Conservation (phyloP, 2,329 filamentous ascomycete genomes). For the Juglanconis sp. region DNA sequence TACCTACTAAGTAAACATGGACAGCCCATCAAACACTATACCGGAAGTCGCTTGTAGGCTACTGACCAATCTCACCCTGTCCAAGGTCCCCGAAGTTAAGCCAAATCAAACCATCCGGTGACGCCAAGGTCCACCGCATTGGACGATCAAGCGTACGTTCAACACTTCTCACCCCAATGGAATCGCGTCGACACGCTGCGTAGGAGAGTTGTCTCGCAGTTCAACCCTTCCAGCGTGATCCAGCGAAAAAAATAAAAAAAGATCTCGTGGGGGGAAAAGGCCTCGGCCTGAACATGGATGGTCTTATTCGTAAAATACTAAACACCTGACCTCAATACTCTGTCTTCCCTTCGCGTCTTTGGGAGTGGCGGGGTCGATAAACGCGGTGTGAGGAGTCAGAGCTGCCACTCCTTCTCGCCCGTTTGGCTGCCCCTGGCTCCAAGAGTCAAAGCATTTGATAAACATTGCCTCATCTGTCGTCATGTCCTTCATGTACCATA, state of each 20-base stretch:
- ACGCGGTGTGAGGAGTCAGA: conserved; percentile 52
- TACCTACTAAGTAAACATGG: too few relatives aligned
- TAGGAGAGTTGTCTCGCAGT: too few relatives aligned
- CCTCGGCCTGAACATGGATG: background rate
- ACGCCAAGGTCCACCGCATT: too few relatives aligned
- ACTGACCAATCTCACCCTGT: too few relatives aligned
- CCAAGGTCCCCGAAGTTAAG: too few relatives aligned
- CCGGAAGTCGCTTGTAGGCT: too few relatives aligned
- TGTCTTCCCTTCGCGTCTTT: conserved; percentile 45
- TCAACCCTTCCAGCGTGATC: background rate
- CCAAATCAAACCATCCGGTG: too few relatives aligned
- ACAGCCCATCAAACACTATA: too few relatives aligned
- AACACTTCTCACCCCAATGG: too few relatives aligned
- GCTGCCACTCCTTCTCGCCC: conserved; percentile 42
- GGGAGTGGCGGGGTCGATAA: conserved; percentile 52
- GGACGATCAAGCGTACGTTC: too few relatives aligned
- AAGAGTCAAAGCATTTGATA: conserved; percentile 53
- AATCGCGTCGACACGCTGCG: too few relatives aligned
- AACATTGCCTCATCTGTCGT: conserved; percentile 47
- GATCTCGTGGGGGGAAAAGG: background rate
- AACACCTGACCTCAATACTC: conserved; percentile 62
- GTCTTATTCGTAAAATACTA: conserved; percentile 56
- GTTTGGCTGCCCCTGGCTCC: conserved; percentile 32
- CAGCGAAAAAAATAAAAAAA: background rate
- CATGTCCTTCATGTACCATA: conserved; percentile 69